These are phyloP conservation scores for Pythium aristosporum DNA, from an alignment of 352 stramenopile genomes.

Conservation along the genomic window DNA sequence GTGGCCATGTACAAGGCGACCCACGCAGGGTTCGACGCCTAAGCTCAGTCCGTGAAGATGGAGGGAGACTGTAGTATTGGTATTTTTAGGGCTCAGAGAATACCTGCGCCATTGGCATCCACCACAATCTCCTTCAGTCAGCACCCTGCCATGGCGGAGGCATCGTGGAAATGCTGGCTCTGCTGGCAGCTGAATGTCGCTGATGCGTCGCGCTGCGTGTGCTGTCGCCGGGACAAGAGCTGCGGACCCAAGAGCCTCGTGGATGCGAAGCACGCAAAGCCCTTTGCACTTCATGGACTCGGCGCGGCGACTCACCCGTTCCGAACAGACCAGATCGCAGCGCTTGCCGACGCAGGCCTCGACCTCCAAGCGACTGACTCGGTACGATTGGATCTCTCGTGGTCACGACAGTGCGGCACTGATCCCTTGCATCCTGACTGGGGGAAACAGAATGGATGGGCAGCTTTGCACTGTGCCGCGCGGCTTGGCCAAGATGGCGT, in stretches of 20 bases:
- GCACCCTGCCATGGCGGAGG: not conserved
- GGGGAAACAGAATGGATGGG: conserved; percentile 28
- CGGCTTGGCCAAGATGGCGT: conserved; percentile 31
- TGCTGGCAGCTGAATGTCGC: conserved; percentile 39
- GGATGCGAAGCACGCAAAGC: conserved; percentile 19
- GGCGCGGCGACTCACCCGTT: conserved; percentile 26
- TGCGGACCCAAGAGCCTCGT: conserved; percentile 32
- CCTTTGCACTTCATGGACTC: conserved; percentile 36
- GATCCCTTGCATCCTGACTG: too few species aligned
- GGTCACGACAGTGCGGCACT: too few species aligned
- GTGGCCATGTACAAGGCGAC: conserved; percentile 77
- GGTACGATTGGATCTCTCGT: conserved; percentile 17
- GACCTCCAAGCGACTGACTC: conserved; percentile 30
- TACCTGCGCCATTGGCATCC: not conserved
- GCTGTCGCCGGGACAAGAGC: conserved; percentile 33
- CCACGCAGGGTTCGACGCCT: conserved; percentile 48
- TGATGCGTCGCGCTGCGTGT: conserved; percentile 12
- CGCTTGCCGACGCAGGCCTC: conserved; percentile 26
- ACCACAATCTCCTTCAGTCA: not conserved
- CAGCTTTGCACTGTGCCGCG: conserved; percentile 38
- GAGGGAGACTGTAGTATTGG: too few species aligned
- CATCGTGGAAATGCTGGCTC: conserved; percentile 42
- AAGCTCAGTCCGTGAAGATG: not conserved
- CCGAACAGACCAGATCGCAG: conserved; percentile 25
- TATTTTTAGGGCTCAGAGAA: not conserved